Conservation (phyloP, 2,329 filamentous ascomycete species). For the Cladorrhinum sp. region DNA sequence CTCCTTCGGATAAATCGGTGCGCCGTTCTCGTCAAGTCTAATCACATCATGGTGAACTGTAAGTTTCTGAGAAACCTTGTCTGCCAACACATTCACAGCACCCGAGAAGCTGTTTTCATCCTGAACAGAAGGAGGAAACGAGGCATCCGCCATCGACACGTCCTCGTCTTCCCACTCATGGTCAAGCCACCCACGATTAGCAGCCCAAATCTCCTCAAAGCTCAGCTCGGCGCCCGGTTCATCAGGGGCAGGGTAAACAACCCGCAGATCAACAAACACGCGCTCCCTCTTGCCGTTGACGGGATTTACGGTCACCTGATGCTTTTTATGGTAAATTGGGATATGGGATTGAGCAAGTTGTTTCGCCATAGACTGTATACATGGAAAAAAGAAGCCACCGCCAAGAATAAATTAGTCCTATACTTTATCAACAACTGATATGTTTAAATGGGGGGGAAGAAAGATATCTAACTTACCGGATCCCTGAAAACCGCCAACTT, state of each 20-base stretch:
- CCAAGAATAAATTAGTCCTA: slow-evolving; percentile 80
- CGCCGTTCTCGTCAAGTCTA: slow-evolving; percentile 59
- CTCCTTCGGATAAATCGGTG: slow-evolving; percentile 38
- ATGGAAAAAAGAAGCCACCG: slow-evolving; percentile 34
- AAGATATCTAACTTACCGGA: slow-evolving; percentile 67
- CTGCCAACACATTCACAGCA: slow-evolving; percentile 29
- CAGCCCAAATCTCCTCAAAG: slow-evolving; percentile 88
- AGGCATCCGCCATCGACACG: slow-evolving; percentile 12
- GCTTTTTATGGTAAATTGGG: slow-evolving; percentile 65
- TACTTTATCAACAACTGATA: slow-evolving; percentile 73
- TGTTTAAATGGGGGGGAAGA: slow-evolving; percentile 35
- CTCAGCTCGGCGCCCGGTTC: slow-evolving; percentile 73
- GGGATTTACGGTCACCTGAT: slow-evolving; percentile 79
- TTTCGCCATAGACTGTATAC: slow-evolving; percentile 55
- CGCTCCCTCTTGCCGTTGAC: slow-evolving; percentile 79
- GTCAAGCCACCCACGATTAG: slow-evolving; percentile 66
- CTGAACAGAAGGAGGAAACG: slow-evolving; percentile 24
- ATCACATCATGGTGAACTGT: slow-evolving; percentile 43
- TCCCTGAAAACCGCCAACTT: slow-evolving; percentile 96
- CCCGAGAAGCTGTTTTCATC: slow-evolving; percentile 26
- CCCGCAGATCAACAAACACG: slow-evolving; percentile 81
- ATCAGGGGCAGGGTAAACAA: slow-evolving; percentile 75
- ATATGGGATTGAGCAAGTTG: slow-evolving; percentile 61
- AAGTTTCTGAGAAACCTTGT: slow-evolving; percentile 37
- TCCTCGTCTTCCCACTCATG: slow-evolving; percentile 52